Base-by-base conservation (phyloP, 495 filamentous ascomycete genomes). In the Penicillium cinerascens region DNA sequence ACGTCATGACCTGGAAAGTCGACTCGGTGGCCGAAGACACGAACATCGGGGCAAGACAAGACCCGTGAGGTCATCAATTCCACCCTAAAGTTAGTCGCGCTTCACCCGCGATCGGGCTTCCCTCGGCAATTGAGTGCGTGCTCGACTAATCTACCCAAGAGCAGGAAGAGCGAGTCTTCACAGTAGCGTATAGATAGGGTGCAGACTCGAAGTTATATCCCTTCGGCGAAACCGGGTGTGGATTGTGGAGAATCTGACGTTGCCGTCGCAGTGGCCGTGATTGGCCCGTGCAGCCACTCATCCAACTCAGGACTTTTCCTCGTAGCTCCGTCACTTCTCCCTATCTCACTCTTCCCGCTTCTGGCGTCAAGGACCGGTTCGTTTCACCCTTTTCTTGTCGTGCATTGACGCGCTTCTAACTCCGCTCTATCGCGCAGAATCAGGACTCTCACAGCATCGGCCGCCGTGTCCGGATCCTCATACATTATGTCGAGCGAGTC, bases 1-100 rank as follows among this genome's bases (percentile, higher is more conserved):
- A 85, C 1, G 88, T 83, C 51, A 91, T 87, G 54, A 92, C 73
- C 36, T 78, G 66, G 54, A 89, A 87, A 1, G n/a, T n/a, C n/a
- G 57, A 39, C 44, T 42, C 43, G 17, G 18, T 23, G 23, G 42
- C 13, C 5, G 17, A 26, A 13, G 17, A 29, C 27, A 33, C 11
- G 21, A 52, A 13, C 54, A 63, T 63, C 16, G 25, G 51, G 22
- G 16, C 5, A 21, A 25, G 35, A 42, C 38, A 26, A 47, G 44
- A 26, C 25, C 39, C 26, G 42, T 37, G 25, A 46, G 47, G 15
- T 52, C 17, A 27, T 47, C n/a, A 37, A 39, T 43, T 23, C 11
- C 39, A n/a, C 27, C 41, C 41, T 37, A 18, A 15, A 9, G 51
- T 58, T 38, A 50, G 55, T 56, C 22, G 54, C 22, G 44, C 29